phyloP scores from a whole-genome alignment of 2,329 filamentous ascomycete genomes.

The Macrophomina phaseolina region DNA sequence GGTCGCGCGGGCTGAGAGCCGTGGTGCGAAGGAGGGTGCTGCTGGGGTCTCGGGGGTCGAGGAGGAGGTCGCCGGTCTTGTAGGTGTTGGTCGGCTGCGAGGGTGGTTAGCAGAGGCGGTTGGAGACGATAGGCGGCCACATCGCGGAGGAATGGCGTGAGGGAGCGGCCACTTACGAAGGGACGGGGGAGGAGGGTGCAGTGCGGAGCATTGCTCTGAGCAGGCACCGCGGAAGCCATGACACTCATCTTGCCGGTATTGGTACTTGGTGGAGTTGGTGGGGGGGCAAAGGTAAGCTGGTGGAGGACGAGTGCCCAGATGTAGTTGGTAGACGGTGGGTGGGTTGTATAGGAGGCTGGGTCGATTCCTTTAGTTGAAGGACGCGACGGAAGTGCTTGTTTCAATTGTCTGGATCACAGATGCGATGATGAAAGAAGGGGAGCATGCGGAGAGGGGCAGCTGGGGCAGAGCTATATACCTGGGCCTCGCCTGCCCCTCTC shows the following conservation, averaged over 20 bases:
- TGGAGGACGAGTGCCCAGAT: conserved; percentile 5
- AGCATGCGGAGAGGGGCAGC: neutral
- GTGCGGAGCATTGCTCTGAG: conserved; percentile 12
- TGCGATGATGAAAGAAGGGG: neutral
- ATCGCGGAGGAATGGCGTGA: neutral
- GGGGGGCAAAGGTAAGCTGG: neutral
- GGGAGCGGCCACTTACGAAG: conserved; percentile 1
- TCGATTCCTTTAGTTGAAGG: conserved; percentile 10
- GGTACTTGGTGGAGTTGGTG: neutral
- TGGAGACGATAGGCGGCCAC: neutral
- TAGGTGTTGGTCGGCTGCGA: conserved; percentile 19
- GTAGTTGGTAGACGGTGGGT: neutral
- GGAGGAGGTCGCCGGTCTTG: conserved; percentile 19
- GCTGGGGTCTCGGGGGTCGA: conserved; percentile 11
- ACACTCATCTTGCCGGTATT: conserved; percentile 28
- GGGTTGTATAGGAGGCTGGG: neutral
- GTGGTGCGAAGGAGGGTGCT: conserved; percentile 15
- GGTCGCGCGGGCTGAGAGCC: conserved; percentile 18
- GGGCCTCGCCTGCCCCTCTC: neutral
- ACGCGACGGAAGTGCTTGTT: conserved; percentile 10
- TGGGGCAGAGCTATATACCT: conserved; percentile 12
- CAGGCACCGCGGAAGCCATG: conserved; percentile 10
- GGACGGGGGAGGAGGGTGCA: conserved; percentile 14
- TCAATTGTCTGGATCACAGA: conserved; percentile 13
- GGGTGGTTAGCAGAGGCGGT: neutral